A percentile compares a stretch with the other conserved stretches of the same genome.
Conservation (phyloP, 805 yeast genomes). For the Wickerhamiella nectarea region DNA sequence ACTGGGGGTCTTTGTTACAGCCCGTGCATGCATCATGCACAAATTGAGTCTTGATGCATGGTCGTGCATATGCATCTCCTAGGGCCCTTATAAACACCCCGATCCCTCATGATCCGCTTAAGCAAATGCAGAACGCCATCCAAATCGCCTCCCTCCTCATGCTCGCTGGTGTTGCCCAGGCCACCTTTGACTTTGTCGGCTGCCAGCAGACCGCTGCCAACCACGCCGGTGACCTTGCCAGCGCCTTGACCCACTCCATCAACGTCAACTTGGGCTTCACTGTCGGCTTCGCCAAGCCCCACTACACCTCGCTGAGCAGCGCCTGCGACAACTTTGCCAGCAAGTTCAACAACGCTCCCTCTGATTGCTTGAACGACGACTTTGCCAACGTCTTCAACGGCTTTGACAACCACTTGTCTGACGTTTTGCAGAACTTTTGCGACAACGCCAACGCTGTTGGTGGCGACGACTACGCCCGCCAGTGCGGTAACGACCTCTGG, state of each 20-base stretch:
- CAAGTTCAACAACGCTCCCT: not conserved
- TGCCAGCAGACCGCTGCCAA: not conserved
- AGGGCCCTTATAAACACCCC: not conserved
- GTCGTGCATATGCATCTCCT: not conserved
- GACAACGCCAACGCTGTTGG: conserved; percentile 1
- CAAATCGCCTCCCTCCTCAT: conserved; percentile 2
- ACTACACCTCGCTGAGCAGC: not conserved
- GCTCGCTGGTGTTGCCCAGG: conserved; percentile 2
- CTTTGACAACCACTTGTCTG: conserved; percentile 3
- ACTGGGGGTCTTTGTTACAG: not conserved
- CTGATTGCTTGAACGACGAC: not conserved
- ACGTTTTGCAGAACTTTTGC: not conserved
- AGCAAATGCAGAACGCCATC: not conserved
- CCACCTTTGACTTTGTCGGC: not conserved
- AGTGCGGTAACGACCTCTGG: conserved; percentile 4
- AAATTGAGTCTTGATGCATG: not conserved
- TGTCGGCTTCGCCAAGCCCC: not conserved
- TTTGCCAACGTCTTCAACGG: conserved; percentile 5
- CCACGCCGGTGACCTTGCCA: conserved; percentile 3
- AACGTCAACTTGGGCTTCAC: not conserved
- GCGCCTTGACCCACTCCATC: not conserved
- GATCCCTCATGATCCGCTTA: not conserved
- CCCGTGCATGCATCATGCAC: not conserved
- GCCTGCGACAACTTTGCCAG: not conserved
- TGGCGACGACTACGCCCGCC: conserved; percentile 2